Percentiles rank a stretch among this genome's conserved stretches.
These are phyloP conservation scores for Verticillium nonalfalfae DNA, from an alignment of 2,329 filamentous ascomycete genomes.

Conservation along the genomic window DNA sequence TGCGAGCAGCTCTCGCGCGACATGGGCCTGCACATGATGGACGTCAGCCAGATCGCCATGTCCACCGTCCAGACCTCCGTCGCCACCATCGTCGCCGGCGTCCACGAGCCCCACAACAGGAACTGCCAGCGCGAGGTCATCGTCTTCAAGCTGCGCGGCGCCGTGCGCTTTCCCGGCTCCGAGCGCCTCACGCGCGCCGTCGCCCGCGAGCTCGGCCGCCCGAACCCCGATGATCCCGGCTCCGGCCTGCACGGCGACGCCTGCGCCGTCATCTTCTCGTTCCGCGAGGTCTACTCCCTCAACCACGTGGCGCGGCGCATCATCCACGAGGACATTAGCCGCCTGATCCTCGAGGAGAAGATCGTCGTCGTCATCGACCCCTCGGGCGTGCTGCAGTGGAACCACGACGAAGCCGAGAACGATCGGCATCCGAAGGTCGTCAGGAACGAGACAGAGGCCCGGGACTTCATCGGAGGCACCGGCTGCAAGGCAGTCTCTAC, in stretches of 20 bases:
- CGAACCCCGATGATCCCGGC: conserved; percentile 15
- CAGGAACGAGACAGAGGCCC: conserved; percentile 17
- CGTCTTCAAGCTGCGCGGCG: conserved; percentile 23
- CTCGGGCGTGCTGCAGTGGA: conserved; percentile 14
- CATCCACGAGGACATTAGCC: conserved; percentile 19
- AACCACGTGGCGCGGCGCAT: conserved; percentile 20
- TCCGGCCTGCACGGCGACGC: conserved; percentile 17
- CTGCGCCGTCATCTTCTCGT: conserved; percentile 23
- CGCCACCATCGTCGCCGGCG: conserved; percentile 20
- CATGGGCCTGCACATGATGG: conserved; percentile 28
- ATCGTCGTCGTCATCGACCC: conserved; percentile 24
- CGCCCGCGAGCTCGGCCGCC: conserved; percentile 17
- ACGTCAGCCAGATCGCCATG: conserved; percentile 22
- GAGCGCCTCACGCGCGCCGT: conserved; percentile 24
- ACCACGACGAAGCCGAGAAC: conserved; percentile 5
- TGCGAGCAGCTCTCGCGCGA: conserved; percentile 22
- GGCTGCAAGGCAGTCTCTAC: conserved; percentile 19
- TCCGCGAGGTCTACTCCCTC: conserved; percentile 24
- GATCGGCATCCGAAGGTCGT: conserved; percentile 14
- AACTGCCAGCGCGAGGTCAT: conserved; percentile 20
- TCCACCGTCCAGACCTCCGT: conserved; percentile 21
- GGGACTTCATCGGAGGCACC: conserved; percentile 19
- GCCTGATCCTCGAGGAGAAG: conserved; percentile 16
- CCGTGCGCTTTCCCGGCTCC: conserved; percentile 25
- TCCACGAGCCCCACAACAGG: conserved; percentile 15